These are phyloP conservation scores for Scheffersomyces parashehatae DNA, from an alignment of 1,139 yeast genomes.

Conservation along the genomic window DNA sequence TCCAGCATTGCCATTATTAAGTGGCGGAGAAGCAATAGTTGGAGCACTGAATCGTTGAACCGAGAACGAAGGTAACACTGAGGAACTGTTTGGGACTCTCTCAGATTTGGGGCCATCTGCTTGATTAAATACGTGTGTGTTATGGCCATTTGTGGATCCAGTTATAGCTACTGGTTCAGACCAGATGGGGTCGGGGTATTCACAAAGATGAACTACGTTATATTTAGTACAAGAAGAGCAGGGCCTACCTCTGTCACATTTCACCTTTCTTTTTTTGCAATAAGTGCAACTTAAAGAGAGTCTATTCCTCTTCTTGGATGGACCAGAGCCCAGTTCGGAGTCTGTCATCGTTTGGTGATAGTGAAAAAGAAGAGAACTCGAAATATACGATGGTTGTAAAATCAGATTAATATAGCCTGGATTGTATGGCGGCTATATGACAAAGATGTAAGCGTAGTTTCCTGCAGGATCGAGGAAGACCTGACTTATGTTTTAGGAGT, in stretches of 20 bases:
- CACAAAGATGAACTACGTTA: constrained; percentile 26
- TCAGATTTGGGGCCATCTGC: background rate
- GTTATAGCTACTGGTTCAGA: constrained; percentile 3
- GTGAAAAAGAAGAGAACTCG: too few species aligned
- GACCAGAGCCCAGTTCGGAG: background rate
- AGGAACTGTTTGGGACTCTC: constrained; percentile 1
- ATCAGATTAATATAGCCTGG: too few species aligned
- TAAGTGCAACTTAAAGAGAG: constrained; percentile 22
- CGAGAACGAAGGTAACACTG: constrained; percentile 14
- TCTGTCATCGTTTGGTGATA: too few species aligned
- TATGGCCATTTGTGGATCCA: background rate
- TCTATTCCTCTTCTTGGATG: constrained; percentile 16
- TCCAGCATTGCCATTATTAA: background rate
- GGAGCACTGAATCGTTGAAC: constrained; percentile 8
- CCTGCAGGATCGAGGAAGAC: too few species aligned
- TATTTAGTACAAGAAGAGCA: constrained; percentile 21
- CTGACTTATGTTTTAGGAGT: too few species aligned
- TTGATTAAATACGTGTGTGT: background rate
- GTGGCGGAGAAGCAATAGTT: constrained; percentile 2
- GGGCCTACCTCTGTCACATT: constrained; percentile 24
- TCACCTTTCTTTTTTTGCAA: constrained; percentile 24
- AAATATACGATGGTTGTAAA: too few species aligned
- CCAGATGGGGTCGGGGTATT: constrained; percentile 27
- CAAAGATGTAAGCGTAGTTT: too few species aligned
- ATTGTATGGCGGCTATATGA: too few species aligned